Percentiles rank a stretch among this genome's conserved stretches.
These are phyloP conservation scores for Phytophthora agathidicida DNA, from an alignment of 352 stramenopile genomes.

Conservation along the genomic window DNA sequence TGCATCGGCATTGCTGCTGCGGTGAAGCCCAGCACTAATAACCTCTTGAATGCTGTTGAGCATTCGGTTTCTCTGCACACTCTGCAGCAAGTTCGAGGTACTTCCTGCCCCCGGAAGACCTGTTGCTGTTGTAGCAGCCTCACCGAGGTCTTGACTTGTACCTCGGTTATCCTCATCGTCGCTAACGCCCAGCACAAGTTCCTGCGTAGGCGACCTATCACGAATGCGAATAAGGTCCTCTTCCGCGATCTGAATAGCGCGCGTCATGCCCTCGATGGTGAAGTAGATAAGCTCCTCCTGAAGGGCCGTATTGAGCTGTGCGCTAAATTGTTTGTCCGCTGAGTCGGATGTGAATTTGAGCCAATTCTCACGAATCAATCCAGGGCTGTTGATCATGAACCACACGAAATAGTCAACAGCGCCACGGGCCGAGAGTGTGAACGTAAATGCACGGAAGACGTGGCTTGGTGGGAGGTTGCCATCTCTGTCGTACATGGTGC, in stretches of 20 bases:
- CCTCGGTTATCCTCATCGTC: constrained; percentile 15
- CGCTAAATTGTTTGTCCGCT: constrained; percentile 81
- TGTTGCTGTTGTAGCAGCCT: constrained; percentile 35
- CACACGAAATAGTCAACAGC: constrained; percentile 84
- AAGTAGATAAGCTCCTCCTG: constrained; percentile 91
- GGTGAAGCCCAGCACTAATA: constrained; percentile 32
- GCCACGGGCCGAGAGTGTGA: constrained; percentile 68
- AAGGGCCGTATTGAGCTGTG: constrained; percentile 88
- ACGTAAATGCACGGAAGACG: constrained; percentile 74
- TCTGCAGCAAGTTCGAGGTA: constrained; percentile 24
- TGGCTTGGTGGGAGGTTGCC: constrained; percentile 48
- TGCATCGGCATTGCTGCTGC: constrained; percentile 28
- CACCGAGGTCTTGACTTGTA: constrained; percentile 8
- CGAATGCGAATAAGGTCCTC: constrained; percentile 58
- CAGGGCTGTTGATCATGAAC: constrained; percentile 86
- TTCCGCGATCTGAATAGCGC: constrained; percentile 71
- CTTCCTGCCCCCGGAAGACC: constrained; percentile 9
- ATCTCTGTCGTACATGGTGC: constrained; percentile 47
- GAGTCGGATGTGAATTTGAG: constrained; percentile 80
- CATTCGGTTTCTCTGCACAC: constrained; percentile 30
- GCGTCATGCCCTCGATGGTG: constrained; percentile 89
- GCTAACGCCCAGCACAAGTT: constrained; percentile 34
- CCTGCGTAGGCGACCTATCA: constrained; percentile 56
- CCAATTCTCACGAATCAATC: constrained; percentile 63
- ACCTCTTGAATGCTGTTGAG: constrained; percentile 34